A percentile compares a stretch with the other conserved stretches of the same genome.
These are phyloP conservation scores for Lycium barbarum DNA, from an alignment of 257 asterid species.

Conservation along the genomic window DNA sequence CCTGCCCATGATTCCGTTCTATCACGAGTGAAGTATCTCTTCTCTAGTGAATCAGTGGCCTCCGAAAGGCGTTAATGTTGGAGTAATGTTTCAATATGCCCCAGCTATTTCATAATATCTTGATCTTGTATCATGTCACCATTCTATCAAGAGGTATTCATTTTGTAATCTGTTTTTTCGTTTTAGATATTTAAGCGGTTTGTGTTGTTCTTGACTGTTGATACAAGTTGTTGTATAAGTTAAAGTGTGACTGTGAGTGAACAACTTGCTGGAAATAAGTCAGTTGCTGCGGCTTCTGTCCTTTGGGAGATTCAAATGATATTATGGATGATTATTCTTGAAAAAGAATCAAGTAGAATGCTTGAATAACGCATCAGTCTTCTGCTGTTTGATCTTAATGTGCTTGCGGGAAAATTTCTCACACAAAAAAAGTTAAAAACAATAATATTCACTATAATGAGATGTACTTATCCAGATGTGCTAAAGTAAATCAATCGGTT, in stretches of 20 bases:
- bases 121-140: background rate
- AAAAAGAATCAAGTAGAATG: background rate
- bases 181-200: slow-evolving; percentile 2
- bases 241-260: background rate
- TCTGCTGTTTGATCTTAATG: background rate
- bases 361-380: background rate
- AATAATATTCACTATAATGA: too few relatives aligned
- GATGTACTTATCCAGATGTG: background rate
- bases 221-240: slow-evolving; percentile 4
- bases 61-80: slow-evolving; percentile 63
- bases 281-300: slow-evolving; percentile 11
- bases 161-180: background rate
- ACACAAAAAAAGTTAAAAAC: too few relatives aligned
- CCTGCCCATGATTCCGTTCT: slow-evolving; percentile 92
- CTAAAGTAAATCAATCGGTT: background rate
- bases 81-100: background rate
- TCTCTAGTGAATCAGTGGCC: slow-evolving; percentile 70
- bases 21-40: slow-evolving; percentile 82
- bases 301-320: background rate
- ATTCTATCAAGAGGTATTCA: slow-evolving; percentile 3
- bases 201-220: background rate
- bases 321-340: background rate
- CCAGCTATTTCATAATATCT: background rate
- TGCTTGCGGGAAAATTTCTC: background rate
- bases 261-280: slow-evolving; percentile 17